Evolutionary conservation across 331 rosid genomes (phyloP).

Genomic region (Saraca asoca): DNA sequence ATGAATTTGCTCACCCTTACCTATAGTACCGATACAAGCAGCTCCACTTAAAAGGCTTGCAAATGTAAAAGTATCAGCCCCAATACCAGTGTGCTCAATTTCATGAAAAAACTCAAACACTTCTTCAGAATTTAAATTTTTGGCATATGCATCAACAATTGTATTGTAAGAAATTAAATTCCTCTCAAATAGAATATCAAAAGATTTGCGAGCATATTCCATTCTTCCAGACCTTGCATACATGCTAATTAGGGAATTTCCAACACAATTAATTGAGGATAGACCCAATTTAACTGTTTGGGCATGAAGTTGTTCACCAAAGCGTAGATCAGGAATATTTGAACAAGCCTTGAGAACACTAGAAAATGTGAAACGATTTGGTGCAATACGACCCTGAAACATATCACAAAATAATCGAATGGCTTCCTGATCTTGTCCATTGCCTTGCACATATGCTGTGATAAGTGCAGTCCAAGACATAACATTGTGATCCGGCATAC

Average conservation of each 20-base stretch:
- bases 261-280: conserved; percentile 46
- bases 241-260: conserved; percentile 48
- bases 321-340: conserved; percentile 37
- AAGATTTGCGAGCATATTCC: conserved; percentile 48
- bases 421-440: conserved; percentile 43
- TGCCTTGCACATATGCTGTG: conserved; percentile 36
- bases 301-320: conserved; percentile 44
- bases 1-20: conserved; percentile 58
- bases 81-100: conserved; percentile 31
- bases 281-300: conserved; percentile 44
- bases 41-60: conserved; percentile 57
- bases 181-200: conserved; percentile 46
- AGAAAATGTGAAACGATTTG: conserved; percentile 49
- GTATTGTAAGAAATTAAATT: conserved; percentile 35
- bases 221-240: conserved; percentile 52
- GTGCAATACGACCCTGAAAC: conserved; percentile 40
- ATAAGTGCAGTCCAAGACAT: conserved; percentile 60
- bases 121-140: conserved; percentile 30
- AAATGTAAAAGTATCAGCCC: conserved; percentile 44
- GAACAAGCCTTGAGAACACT: conserved; percentile 50
- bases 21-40: conserved; percentile 47
- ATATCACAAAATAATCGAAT: conserved; percentile 38
- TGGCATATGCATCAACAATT: conserved; percentile 32
- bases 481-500: conserved; percentile 43
- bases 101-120: conserved; percentile 27